These are phyloP conservation scores for Kodamaea derodonti DNA, from an alignment of 1,139 yeast genomes.

Conservation along the genomic window DNA sequence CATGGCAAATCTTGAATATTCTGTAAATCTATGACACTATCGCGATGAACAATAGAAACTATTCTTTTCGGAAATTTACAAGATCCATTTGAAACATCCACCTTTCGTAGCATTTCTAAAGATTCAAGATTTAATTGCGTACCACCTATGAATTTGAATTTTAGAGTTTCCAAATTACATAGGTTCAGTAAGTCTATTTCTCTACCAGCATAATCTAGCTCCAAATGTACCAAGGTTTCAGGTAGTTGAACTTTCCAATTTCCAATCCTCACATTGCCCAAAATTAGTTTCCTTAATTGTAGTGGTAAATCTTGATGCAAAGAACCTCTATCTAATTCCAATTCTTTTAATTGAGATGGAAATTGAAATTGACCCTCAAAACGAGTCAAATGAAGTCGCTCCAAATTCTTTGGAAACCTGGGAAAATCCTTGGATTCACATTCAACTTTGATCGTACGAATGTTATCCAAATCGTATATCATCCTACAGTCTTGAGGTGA, in stretches of 20 bases:
- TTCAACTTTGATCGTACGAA: neutral
- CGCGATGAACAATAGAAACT: neutral
- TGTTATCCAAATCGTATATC: neutral
- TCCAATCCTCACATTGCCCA: neutral
- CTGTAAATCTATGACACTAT: neutral
- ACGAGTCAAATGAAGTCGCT: neutral
- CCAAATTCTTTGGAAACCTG: neutral
- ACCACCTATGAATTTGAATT: neutral
- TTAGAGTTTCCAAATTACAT: neutral
- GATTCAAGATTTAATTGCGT: neutral
- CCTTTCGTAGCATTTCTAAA: neutral
- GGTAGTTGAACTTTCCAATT: neutral
- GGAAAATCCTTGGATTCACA: neutral
- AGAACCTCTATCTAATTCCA: neutral
- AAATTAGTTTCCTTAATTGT: neutral
- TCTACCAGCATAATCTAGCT: neutral
- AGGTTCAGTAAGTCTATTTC: neutral
- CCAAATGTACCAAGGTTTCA: neutral
- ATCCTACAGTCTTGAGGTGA: neutral
- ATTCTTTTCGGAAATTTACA: neutral
- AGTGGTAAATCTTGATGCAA: neutral
- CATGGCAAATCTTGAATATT: neutral
- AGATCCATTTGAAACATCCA: neutral
- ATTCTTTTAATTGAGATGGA: neutral
- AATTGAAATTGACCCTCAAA: neutral